These are phyloP conservation scores for Grigorovia yakushimaensis DNA, from an alignment of 805 yeast species.

Conservation along the genomic window DNA sequence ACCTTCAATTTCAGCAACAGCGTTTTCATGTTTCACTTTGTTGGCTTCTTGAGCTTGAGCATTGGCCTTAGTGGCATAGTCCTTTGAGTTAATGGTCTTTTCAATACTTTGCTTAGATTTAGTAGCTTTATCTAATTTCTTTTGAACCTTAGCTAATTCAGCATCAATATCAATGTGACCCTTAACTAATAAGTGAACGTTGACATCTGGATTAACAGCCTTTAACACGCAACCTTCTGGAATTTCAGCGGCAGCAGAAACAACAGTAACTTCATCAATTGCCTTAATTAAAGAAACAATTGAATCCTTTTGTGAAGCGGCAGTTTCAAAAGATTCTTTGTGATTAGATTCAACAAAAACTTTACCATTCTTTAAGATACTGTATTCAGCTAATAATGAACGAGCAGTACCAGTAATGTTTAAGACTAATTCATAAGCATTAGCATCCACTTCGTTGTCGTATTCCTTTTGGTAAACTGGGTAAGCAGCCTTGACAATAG, in stretches of 20 bases:
- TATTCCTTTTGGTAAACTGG: constrained; percentile 58
- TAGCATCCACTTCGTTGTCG: constrained; percentile 53
- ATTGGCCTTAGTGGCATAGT: constrained; percentile 80
- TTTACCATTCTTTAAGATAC: constrained; percentile 78
- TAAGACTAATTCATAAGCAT: constrained; percentile 74
- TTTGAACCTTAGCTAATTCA: constrained; percentile 74
- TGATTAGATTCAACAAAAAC: constrained; percentile 64
- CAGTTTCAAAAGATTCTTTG: constrained; percentile 41
- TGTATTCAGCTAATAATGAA: constrained; percentile 84
- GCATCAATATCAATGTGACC: constrained; percentile 90
- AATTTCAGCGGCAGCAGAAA: constrained; percentile 42
- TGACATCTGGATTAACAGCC: constrained; percentile 69
- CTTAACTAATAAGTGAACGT: constrained; percentile 84
- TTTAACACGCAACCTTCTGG: constrained; percentile 89
- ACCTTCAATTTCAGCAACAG: constrained; percentile 82
- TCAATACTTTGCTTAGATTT: constrained; percentile 53
- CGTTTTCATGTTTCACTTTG: constrained; percentile 53
- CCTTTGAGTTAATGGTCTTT: constrained; percentile 60
- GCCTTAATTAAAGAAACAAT: constrained; percentile 89
- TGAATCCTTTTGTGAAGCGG: constrained; percentile 67
- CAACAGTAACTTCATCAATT: constrained; percentile 63
- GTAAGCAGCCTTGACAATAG: constrained; percentile 72
- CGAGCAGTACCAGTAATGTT: constrained; percentile 85
- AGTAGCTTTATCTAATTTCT: constrained; percentile 60
- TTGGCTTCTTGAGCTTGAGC: constrained; percentile 74